Percentiles rank a stretch among this genome's conserved stretches.
phyloP scores from a whole-genome alignment of 1,139 yeast species.

The Hyphopichia burtonii region DNA sequence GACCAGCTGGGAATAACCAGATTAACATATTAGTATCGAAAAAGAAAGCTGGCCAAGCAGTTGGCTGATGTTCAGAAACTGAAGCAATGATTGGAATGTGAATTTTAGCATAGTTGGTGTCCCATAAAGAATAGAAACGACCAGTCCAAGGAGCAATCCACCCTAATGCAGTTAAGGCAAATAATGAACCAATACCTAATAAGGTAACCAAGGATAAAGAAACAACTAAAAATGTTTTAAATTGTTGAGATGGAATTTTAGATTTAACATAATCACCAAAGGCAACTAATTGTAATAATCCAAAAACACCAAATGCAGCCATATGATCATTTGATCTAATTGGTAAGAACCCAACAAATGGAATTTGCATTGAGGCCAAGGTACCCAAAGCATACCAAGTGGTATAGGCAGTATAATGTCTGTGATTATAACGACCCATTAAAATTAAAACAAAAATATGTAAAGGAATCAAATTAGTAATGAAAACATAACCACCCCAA shows the following conservation, averaged over 20 bases:
- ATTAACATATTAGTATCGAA: constrained; percentile 90
- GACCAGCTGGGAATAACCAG: constrained; percentile 99
- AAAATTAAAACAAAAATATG: constrained; percentile 87
- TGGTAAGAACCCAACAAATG: constrained; percentile 96
- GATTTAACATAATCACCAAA: constrained; percentile 80
- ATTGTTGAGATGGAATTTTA: constrained; percentile 71
- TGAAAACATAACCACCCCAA: constrained; percentile 99
- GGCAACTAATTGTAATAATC: constrained; percentile 87
- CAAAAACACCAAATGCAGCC: constrained; percentile 98
- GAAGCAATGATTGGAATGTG: constrained; percentile 99
- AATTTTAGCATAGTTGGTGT: constrained; percentile 93
- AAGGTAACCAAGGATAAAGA: constrained; percentile 55
- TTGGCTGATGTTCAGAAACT: constrained; percentile 98
- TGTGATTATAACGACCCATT: constrained; percentile 91
- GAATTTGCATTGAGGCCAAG: constrained; percentile 97
- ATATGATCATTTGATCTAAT: constrained; percentile 97
- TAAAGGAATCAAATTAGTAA: constrained; percentile 94
- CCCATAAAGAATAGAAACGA: constrained; percentile 98
- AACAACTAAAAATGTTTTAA: constrained; percentile 66
- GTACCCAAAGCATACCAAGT: constrained; percentile 98
- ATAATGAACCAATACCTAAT: constrained; percentile 69
- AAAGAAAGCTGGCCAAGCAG: constrained; percentile 98
- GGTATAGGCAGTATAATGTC: constrained; percentile 85
- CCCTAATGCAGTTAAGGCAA: constrained; percentile 83
- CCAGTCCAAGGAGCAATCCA: constrained; percentile 99